Conservation (phyloP, 164 flowering plant genomes). For the Aristolochia contorta region DNA sequence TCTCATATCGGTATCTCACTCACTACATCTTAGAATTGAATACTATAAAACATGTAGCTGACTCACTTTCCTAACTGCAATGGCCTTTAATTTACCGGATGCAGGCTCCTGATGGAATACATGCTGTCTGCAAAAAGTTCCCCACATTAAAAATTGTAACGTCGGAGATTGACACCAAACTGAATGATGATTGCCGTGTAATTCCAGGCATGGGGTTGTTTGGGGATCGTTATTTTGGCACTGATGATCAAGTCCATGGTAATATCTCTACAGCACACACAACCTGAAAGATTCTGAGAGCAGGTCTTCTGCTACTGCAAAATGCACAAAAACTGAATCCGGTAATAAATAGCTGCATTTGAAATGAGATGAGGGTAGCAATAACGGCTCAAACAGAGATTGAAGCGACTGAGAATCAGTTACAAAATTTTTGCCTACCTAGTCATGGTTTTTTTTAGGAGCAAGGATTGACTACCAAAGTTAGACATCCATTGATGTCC, state of each 20-base stretch:
- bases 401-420: too few relatives aligned
- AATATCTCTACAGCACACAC: background rate
- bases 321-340: too few relatives aligned
- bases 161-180: slow-evolving; percentile 57
- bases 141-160: slow-evolving; percentile 63
- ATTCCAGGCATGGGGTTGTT: slow-evolving; percentile 93
- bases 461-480: too few relatives aligned
- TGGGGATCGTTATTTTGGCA: slow-evolving; percentile 76
- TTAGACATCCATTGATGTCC: too few relatives aligned
- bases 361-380: too few relatives aligned
- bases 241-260: slow-evolving; percentile 10
- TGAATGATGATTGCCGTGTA: slow-evolving; percentile 38
- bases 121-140: slow-evolving; percentile 48
- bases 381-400: too few relatives aligned
- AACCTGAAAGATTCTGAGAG: too few relatives aligned
- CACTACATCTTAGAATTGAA: background rate
- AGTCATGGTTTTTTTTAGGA: too few relatives aligned
- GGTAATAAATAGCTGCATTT: too few relatives aligned
- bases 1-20: slow-evolving; percentile 53
- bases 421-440: too few relatives aligned
- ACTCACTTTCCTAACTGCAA: background rate
- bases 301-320: too few relatives aligned
- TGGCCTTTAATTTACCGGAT: background rate
- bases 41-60: too few relatives aligned
- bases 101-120: slow-evolving; percentile 87